A percentile compares a stretch with the other conserved stretches of the same genome.
phyloP scores from a whole-genome alignment of 2,329 filamentous ascomycete genomes.

The Colletotrichum brevisporum region DNA sequence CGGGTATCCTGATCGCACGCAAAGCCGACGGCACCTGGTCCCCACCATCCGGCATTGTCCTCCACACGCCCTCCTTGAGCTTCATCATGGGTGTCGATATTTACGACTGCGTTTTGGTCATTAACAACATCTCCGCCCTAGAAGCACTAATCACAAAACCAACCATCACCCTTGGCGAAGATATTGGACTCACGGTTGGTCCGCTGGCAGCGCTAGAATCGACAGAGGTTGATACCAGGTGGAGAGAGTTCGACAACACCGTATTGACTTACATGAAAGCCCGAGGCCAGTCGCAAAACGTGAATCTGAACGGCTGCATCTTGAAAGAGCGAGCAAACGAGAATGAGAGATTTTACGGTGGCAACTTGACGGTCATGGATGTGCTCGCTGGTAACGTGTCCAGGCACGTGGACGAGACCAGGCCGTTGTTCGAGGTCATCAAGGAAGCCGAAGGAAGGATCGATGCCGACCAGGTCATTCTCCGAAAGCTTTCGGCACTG shows the following conservation, averaged over 20 bases:
- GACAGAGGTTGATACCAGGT: slow-evolving; percentile 64
- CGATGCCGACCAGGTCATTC: slow-evolving; percentile 77
- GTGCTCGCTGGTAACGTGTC: slow-evolving; percentile 70
- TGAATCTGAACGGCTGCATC: slow-evolving; percentile 70
- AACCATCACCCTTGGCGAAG: slow-evolving; percentile 84
- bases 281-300: slow-evolving; percentile 67
- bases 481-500: slow-evolving; percentile 74
- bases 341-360: slow-evolving; percentile 71
- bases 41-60: slow-evolving; percentile 89
- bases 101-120: slow-evolving; percentile 94
- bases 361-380: slow-evolving; percentile 66
- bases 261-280: slow-evolving; percentile 73
- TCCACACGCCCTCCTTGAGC: slow-evolving; percentile 90
- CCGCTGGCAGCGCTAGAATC: slow-evolving; percentile 74
- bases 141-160: slow-evolving; percentile 83
- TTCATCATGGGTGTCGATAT: slow-evolving; percentile 95
- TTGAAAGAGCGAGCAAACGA: slow-evolving; percentile 71
- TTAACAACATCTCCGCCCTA: slow-evolving; percentile 87
- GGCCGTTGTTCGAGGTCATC: slow-evolving; percentile 82
- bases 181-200: slow-evolving; percentile 82
- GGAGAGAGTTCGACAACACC: slow-evolving; percentile 67
- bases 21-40: slow-evolving; percentile 92
- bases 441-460: slow-evolving; percentile 88
- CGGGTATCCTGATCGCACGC: slow-evolving; percentile 86
- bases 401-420: slow-evolving; percentile 67